Evolutionary conservation across 2,329 filamentous ascomycete species (phyloP).

Genomic region (Diaporthe eres): DNA sequence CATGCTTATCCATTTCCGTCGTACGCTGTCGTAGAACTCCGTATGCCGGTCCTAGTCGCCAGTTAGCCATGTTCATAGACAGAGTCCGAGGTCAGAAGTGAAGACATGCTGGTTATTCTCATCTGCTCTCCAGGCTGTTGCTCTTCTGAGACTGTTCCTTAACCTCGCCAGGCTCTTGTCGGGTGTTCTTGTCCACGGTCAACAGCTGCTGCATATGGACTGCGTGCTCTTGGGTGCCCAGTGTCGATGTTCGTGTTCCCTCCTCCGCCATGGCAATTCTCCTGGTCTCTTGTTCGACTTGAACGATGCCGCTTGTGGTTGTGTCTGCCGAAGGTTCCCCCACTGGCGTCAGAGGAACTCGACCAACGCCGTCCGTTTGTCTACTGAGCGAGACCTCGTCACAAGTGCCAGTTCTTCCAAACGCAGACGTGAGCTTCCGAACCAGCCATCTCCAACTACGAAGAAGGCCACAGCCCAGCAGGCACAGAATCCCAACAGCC

Average conservation of each 20-base stretch:
- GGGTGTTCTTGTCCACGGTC: not conserved
- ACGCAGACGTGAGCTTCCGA: not conserved
- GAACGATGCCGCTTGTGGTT: not conserved
- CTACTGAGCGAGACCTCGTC: not conserved
- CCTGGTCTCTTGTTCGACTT: not conserved
- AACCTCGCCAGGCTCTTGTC: too few relatives aligned
- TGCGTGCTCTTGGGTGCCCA: not conserved
- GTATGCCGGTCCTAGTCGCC: not conserved
- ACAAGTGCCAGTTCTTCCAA: not conserved
- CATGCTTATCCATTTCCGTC: not conserved
- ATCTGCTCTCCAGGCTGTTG: not conserved
- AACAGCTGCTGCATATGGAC: not conserved
- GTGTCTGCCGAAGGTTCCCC: rapidly evolving
- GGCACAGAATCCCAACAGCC: not conserved
- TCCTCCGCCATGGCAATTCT: not conserved
- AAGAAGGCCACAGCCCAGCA: not conserved
- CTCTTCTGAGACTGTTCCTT: not conserved
- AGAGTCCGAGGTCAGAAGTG: not conserved
- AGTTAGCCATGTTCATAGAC: not conserved
- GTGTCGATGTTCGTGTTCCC: not conserved
- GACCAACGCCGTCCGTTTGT: not conserved
- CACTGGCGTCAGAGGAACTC: not conserved
- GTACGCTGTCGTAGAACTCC: not conserved
- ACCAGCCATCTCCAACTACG: not conserved
- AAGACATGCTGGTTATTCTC: not conserved